phyloP scores from a whole-genome alignment of 1,139 yeast species.

The Diutina rugosa region DNA sequence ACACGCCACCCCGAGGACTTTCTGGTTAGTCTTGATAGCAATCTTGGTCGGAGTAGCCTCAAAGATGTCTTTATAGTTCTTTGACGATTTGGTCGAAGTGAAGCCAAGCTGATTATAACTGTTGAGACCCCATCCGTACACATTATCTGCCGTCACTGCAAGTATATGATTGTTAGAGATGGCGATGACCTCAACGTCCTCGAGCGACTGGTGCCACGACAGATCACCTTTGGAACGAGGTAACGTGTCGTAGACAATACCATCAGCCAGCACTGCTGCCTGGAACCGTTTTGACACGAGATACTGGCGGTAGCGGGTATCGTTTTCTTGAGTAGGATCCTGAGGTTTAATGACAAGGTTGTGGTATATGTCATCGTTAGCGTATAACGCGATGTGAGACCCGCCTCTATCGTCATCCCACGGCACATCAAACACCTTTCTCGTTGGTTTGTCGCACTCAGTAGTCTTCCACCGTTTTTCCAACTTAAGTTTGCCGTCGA shows the following conservation, averaged over 20 bases:
- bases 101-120: slow-evolving; percentile 55
- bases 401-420: neutral
- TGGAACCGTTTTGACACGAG: neutral
- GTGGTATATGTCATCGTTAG: neutral
- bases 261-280: neutral
- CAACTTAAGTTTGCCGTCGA: slow-evolving; percentile 8
- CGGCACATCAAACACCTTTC: neutral
- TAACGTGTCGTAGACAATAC: neutral
- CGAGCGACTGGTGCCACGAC: neutral
- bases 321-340: neutral
- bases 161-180: slow-evolving; percentile 57
- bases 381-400: neutral
- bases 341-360: neutral
- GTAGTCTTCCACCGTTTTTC: slow-evolving; percentile 6
- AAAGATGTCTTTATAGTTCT: slow-evolving; percentile 9
- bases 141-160: slow-evolving; percentile 35
- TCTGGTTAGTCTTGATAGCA: slow-evolving; percentile 7
- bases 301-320: neutral
- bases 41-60: neutral
- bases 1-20: slow-evolving; percentile 43
- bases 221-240: neutral
- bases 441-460: slow-evolving; percentile 8
- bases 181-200: slow-evolving; percentile 10
- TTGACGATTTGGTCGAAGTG: slow-evolving; percentile 23
- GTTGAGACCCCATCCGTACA: slow-evolving; percentile 76